Evolutionary conservation across 2,329 filamentous ascomycete species (phyloP).

Genomic region (Xylaria sp.): DNA sequence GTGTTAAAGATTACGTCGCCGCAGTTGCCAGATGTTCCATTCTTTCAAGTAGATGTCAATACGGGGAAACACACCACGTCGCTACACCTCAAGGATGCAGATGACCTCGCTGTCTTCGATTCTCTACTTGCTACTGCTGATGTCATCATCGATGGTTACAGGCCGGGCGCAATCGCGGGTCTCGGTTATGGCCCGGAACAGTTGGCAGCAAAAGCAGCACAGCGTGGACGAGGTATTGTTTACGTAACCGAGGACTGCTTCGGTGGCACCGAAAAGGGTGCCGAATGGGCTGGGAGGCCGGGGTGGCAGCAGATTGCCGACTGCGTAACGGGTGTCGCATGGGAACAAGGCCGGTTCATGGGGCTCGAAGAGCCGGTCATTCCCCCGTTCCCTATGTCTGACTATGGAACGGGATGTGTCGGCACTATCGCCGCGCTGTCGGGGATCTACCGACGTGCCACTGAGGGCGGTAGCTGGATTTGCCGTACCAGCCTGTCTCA

Average conservation of each 20-base stretch:
- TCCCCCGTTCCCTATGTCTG: constrained; percentile 65
- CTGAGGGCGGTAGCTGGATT: constrained; percentile 39
- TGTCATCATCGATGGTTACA: constrained; percentile 70
- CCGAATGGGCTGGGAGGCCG: constrained; percentile 64
- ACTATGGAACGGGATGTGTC: constrained; percentile 43
- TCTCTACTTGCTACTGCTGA: constrained; percentile 63
- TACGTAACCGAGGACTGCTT: constrained; percentile 76
- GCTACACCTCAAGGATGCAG: constrained; percentile 60
- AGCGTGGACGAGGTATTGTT: constrained; percentile 63
- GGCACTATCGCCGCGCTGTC: constrained; percentile 40
- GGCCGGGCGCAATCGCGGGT: constrained; percentile 65
- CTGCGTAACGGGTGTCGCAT: constrained; percentile 41
- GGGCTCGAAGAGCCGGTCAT: constrained; percentile 61
- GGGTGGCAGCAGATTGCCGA: constrained; percentile 62
- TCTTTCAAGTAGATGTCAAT: constrained; percentile 74
- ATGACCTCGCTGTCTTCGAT: constrained; percentile 60
- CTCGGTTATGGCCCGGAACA: constrained; percentile 64
- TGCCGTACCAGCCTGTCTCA: constrained; percentile 40
- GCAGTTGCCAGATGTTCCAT: constrained; percentile 69
- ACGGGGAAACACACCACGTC: constrained; percentile 70
- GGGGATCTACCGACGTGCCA: constrained; percentile 39
- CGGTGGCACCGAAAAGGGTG: constrained; percentile 54
- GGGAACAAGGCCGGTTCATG: constrained; percentile 43
- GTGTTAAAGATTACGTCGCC: constrained; percentile 73
- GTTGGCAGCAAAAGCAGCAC: constrained; percentile 54